These are phyloP conservation scores for Talinum fruticosum DNA, from an alignment of 148 eudicot genomes.

Conservation along the genomic window DNA sequence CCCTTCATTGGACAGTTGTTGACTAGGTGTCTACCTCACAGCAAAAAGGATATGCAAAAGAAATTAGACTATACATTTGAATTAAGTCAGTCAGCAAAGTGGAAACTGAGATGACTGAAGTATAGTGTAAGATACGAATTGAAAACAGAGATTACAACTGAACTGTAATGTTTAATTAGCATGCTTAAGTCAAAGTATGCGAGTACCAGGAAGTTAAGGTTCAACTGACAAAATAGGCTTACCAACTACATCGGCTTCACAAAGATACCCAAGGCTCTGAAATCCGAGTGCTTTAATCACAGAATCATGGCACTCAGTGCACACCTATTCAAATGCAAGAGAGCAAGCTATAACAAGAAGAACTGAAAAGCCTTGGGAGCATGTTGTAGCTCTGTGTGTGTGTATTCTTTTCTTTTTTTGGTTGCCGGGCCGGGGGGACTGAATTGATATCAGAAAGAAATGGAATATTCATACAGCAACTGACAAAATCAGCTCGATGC, in stretches of 20 bases:
- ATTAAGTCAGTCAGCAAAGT: background rate
- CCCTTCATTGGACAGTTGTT: background rate
- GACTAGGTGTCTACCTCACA: background rate
- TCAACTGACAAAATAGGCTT: constrained; percentile 18
- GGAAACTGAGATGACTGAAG: too few relatives aligned
- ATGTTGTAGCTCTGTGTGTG: too few relatives aligned
- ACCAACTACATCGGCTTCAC: constrained; percentile 99
- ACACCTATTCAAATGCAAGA: constrained; percentile 49
- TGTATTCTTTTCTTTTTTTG: background rate
- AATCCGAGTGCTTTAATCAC: constrained; percentile 70
- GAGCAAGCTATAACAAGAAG: constrained; percentile 17
- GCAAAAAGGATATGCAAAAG: background rate
- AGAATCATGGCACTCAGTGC: constrained; percentile 77
- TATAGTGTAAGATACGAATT: too few relatives aligned
- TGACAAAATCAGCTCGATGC: constrained; percentile 87
- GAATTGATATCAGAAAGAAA: background rate
- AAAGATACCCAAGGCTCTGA: constrained; percentile 80
- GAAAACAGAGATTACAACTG: background rate
- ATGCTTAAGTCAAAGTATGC: background rate
- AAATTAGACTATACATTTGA: background rate
- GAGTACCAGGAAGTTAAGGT: background rate
- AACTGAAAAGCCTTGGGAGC: background rate
- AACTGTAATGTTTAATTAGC: background rate
- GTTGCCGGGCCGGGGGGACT: background rate
- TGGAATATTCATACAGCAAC: constrained; percentile 64